Evolutionary conservation across 129 eudicot genomes (phyloP).

Genomic region (Apium graveolens): DNA sequence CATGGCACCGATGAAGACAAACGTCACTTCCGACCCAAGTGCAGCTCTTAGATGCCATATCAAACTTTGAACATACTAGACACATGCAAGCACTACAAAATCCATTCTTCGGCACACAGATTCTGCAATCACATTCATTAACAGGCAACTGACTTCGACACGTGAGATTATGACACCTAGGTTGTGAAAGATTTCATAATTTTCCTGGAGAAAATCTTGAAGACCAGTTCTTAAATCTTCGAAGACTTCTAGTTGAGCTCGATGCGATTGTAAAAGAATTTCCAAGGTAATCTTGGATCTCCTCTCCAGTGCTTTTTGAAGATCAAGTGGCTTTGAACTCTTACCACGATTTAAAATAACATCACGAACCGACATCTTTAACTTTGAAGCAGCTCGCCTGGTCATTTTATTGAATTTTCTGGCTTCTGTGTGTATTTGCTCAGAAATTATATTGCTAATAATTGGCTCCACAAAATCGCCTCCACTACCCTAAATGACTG

Average conservation of each 20-base stretch:
- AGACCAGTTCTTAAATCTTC: constrained; percentile 69
- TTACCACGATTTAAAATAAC: constrained; percentile 52
- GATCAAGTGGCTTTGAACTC: constrained; percentile 40
- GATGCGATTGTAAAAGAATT: constrained; percentile 47
- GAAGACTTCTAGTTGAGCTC: constrained; percentile 57
- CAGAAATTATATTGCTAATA: constrained; percentile 60
- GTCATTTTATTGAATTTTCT: constrained; percentile 52
- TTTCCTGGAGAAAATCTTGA: constrained; percentile 50
- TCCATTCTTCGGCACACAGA: constrained; percentile 63
- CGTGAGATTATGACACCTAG: constrained; percentile 67
- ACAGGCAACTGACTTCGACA: constrained; percentile 73
- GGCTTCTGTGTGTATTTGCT: constrained; percentile 58
- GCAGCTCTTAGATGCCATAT: constrained; percentile 89
- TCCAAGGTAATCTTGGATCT: constrained; percentile 65
- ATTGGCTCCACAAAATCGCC: constrained; percentile 55
- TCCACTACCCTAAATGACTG: constrained; percentile 25
- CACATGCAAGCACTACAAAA: constrained; percentile 97
- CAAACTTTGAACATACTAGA: constrained; percentile 87
- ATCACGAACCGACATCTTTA: constrained; percentile 62
- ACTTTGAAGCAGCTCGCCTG: constrained; percentile 25
- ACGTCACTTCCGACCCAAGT: constrained; percentile 99
- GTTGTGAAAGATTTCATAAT: constrained; percentile 36
- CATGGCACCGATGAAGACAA: constrained; percentile 97
- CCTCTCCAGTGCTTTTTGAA: constrained; percentile 56
- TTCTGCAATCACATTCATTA: constrained; percentile 93